A percentile compares a stretch with the other conserved stretches of the same genome.
These are phyloP conservation scores for Parsonsia alboflavescens DNA, from an alignment of 257 asterid genomes.

Conservation along the genomic window DNA sequence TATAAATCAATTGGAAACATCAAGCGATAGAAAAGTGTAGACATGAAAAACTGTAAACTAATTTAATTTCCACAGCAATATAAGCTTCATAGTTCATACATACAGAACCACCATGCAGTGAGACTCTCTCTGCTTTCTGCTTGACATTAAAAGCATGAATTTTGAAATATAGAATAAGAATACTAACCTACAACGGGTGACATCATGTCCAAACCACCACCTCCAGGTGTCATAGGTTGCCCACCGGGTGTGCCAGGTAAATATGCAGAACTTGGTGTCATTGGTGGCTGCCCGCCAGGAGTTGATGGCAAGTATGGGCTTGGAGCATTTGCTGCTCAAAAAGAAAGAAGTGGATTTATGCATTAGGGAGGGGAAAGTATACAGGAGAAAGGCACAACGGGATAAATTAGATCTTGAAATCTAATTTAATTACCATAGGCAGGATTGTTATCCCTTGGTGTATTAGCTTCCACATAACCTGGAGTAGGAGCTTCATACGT, in stretches of 20 bases:
- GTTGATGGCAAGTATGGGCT: slow-evolving; percentile 97
- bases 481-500: slow-evolving; percentile 98
- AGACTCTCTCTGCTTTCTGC: not conserved
- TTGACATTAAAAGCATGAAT: not conserved
- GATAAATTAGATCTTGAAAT: slow-evolving; percentile 1
- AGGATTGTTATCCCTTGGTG: slow-evolving; percentile 76
- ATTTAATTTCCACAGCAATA: not conserved
- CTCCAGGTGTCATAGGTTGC: slow-evolving; percentile 95
- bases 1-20: not conserved
- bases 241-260: slow-evolving; percentile 99
- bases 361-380: not conserved
- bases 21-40: not conserved
- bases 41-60: not conserved
- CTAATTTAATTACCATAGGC: slow-evolving; percentile 53
- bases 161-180: not conserved
- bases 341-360: not conserved
- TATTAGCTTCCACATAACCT: slow-evolving; percentile 90
- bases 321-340: slow-evolving; percentile 81
- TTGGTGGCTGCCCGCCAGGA: slow-evolving; percentile 97
- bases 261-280: slow-evolving; percentile 95
- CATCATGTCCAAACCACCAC: slow-evolving; percentile 96
- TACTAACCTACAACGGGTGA: slow-evolving; percentile 77
- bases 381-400: not conserved
- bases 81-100: not conserved
- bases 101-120: not conserved